phyloP scores from a whole-genome alignment of 352 stramenopile genomes.

The Pythium graminicola region DNA sequence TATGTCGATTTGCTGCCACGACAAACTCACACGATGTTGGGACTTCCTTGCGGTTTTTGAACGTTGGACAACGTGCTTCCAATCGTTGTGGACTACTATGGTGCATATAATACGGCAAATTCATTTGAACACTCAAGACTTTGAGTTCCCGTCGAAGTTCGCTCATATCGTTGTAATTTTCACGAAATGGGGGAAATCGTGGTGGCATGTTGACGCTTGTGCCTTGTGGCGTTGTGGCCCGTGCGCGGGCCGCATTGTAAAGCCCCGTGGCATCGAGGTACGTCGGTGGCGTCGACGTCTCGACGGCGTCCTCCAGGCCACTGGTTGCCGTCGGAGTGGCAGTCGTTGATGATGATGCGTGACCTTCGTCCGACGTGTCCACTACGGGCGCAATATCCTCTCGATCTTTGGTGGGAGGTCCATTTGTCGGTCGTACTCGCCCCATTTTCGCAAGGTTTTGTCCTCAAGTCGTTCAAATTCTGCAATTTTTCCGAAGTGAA shows the following conservation, averaged over 20 bases:
- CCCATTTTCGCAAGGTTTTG: conserved; percentile 27
- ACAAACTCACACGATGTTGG: conserved; percentile 54
- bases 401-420: conserved; percentile 18
- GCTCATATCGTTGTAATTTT: conserved; percentile 71
- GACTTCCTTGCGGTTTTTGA: conserved; percentile 57
- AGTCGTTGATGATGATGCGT: too few relatives aligned
- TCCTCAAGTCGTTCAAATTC: conserved; percentile 14
- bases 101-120: conserved; percentile 73
- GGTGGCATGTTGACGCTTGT: conserved; percentile 9
- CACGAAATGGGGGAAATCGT: conserved; percentile 51
- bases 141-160: conserved; percentile 69
- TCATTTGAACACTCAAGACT: conserved; percentile 64
- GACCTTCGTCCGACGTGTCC: neutral
- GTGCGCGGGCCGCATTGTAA: neutral
- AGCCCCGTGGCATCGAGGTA: conserved; percentile 5
- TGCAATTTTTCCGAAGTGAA: conserved; percentile 21
- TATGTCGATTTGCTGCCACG: conserved; percentile 68
- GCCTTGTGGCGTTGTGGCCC: neutral
- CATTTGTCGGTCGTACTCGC: conserved; percentile 23
- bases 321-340: neutral
- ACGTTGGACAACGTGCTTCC: conserved; percentile 69
- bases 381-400: conserved; percentile 22
- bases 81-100: conserved; percentile 76
- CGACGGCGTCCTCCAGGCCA: neutral
- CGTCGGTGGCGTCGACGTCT: neutral